A percentile compares a stretch with the other conserved stretches of the same genome.
phyloP scores from a whole-genome alignment of 2,329 filamentous ascomycete genomes.

The Diaporthe nobilis region DNA sequence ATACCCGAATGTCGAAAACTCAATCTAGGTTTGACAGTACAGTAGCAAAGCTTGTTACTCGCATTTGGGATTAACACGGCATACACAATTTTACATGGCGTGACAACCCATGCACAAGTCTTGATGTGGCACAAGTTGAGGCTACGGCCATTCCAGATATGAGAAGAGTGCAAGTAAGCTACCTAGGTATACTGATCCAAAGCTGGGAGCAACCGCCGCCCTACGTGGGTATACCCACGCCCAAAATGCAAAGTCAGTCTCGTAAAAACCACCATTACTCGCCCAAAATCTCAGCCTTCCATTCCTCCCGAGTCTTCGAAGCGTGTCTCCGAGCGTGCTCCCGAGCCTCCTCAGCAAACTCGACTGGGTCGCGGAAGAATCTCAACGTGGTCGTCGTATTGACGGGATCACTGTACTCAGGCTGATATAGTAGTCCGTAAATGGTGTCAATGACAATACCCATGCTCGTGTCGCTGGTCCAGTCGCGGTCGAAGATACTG shows the following conservation, averaged over 20 bases:
- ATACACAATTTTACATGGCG: not conserved
- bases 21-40: too few relatives aligned
- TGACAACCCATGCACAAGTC: not conserved
- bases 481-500: constrained; percentile 43
- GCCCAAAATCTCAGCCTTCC: constrained; percentile 17
- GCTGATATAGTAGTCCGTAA: constrained; percentile 42
- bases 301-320: constrained; percentile 15
- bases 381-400: constrained; percentile 21
- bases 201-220: not conserved
- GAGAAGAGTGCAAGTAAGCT: not conserved
- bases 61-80: not conserved
- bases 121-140: not conserved
- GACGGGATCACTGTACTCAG: constrained; percentile 42
- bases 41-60: too few relatives aligned
- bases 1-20: too few relatives aligned
- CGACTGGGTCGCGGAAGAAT: constrained; percentile 4
- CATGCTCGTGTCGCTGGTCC: constrained; percentile 45
- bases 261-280: not conserved
- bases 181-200: not conserved
- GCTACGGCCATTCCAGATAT: not conserved
- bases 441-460: constrained; percentile 42
- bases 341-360: constrained; percentile 7
- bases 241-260: not conserved
- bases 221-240: not conserved
- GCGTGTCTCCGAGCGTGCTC: constrained; percentile 15